Evolutionary conservation across 2,329 filamentous ascomycete species (phyloP).

Genomic region (Colletotrichum trifolii): DNA sequence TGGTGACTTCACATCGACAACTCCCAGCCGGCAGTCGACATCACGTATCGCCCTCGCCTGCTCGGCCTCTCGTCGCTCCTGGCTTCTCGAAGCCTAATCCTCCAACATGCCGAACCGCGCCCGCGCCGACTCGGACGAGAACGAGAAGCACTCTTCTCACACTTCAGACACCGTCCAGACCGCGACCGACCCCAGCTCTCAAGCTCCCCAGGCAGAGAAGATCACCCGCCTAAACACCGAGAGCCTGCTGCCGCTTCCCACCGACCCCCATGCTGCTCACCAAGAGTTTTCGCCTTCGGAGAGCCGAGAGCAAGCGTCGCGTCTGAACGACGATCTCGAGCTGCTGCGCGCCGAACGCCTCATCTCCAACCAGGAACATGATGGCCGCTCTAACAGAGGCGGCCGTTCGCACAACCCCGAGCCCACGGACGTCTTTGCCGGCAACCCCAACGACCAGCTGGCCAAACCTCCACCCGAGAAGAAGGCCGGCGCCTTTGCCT

Average conservation of each 20-base stretch:
- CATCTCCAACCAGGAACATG: slow-evolving; percentile 56
- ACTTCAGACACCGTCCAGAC: slow-evolving; percentile 35
- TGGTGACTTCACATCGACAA: neutral
- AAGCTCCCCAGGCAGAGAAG: slow-evolving; percentile 17
- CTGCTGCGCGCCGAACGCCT: slow-evolving; percentile 59
- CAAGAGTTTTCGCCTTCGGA: slow-evolving; percentile 21
- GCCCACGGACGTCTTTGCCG: slow-evolving; percentile 58
- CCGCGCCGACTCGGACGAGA: slow-evolving; percentile 36
- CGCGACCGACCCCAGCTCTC: slow-evolving; percentile 25
- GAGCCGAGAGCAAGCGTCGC: slow-evolving; percentile 46
- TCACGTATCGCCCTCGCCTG: slow-evolving; percentile 5
- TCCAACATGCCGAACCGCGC: slow-evolving; percentile 28
- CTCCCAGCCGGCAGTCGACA: neutral
- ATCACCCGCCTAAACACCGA: slow-evolving; percentile 24
- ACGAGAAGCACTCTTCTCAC: slow-evolving; percentile 38
- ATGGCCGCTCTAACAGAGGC: slow-evolving; percentile 44
- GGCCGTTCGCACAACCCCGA: slow-evolving; percentile 47
- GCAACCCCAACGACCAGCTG: slow-evolving; percentile 39
- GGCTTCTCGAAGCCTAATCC: neutral
- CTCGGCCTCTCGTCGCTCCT: neutral
- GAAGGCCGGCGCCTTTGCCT: slow-evolving; percentile 42
- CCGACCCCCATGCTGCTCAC: neutral
- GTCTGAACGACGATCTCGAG: slow-evolving; percentile 61
- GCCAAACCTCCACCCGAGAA: slow-evolving; percentile 35
- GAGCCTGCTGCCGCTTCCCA: slow-evolving; percentile 9